Base-by-base conservation (phyloP, 148 eudicot genomes). In the Spergularia bocconei region DNA sequence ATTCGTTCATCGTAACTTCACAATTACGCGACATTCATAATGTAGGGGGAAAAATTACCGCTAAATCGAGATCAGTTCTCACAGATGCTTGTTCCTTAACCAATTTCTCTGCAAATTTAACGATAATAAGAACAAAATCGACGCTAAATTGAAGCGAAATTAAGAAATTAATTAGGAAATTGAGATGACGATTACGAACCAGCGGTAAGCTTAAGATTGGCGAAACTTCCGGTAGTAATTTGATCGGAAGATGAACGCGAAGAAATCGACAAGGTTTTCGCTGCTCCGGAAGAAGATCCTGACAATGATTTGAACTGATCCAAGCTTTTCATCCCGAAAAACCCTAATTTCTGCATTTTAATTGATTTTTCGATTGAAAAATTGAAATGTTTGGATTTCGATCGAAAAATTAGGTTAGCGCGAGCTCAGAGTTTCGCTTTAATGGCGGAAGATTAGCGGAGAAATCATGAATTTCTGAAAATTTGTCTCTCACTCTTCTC, bases 81-180 rank as follows among this genome's bases (percentile, higher is more conserved):
- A 93, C 89, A 61, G 91, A 87, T 63, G 96, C 98, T 82, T 95
- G 98, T 67, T 95, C 98, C 67, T 86, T 91, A n/a, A 90, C 91
- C 84, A 95, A 70, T 87, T 92, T 90, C 85, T 92, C 98, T 95
- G 91, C 20, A 77, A 81, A 80, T 54, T 14, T 66, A 53, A 25
- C 36, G 73, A 29, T 55, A 29, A 69, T 72, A 57, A 50, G 20
- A 38, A 78, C 19, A 4, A 71, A 73, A 23, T 66, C 48, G 54
- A 59, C 60, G 58, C 17, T 23, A 33, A 69, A 59, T 14, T 29
- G 38, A 53, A 8, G n/a, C 1, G 64, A 54, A 6, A 50, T 51
- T 38, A 52, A 7, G 69, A 44, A 71, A 62, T 21, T 69, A 69
- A 68, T 29, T 20, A 58, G 12, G 53, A 77, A 74, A 60, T 9